These are phyloP conservation scores for Lophiotrema nucula DNA, from an alignment of 495 filamentous ascomycete species.

Conservation along the genomic window DNA sequence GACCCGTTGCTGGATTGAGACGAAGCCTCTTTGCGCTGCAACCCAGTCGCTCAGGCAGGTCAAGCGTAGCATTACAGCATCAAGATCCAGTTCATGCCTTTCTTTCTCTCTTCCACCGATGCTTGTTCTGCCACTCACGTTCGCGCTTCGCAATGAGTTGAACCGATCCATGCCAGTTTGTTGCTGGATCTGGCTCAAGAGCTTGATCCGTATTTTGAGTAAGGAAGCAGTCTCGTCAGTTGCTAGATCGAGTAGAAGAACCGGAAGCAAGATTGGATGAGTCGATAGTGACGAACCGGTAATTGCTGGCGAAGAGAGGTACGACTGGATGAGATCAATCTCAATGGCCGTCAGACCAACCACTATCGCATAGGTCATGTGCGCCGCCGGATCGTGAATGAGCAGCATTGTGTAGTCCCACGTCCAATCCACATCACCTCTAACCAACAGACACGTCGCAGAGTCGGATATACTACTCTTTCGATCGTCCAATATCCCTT, in stretches of 20 bases:
- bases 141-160: constrained; percentile 4
- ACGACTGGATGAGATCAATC: constrained; percentile 10
- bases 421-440: constrained; percentile 18
- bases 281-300: background rate
- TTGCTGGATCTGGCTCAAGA: constrained; percentile 17
- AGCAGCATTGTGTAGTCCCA: constrained; percentile 15
- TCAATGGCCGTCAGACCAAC: constrained; percentile 16
- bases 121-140: background rate
- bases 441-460: constrained; percentile 1
- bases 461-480: constrained; percentile 1
- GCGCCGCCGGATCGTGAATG: background rate
- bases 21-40: constrained; percentile 13
- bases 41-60: constrained; percentile 20
- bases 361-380: constrained; percentile 9
- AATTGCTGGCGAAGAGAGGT: background rate
- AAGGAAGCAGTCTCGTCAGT: constrained; percentile 11
- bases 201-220: constrained; percentile 14
- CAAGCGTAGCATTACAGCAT: constrained; percentile 16
- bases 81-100: constrained; percentile 9
- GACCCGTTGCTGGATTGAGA: constrained; percentile 10
- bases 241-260: constrained; percentile 9
- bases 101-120: background rate
- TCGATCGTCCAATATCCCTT: background rate
- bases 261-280: constrained; percentile 5
- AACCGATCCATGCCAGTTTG: constrained; percentile 19